Conservation (phyloP, 1,284 basidiomycete species). For the Cystobasidiaceae sp. region DNA sequence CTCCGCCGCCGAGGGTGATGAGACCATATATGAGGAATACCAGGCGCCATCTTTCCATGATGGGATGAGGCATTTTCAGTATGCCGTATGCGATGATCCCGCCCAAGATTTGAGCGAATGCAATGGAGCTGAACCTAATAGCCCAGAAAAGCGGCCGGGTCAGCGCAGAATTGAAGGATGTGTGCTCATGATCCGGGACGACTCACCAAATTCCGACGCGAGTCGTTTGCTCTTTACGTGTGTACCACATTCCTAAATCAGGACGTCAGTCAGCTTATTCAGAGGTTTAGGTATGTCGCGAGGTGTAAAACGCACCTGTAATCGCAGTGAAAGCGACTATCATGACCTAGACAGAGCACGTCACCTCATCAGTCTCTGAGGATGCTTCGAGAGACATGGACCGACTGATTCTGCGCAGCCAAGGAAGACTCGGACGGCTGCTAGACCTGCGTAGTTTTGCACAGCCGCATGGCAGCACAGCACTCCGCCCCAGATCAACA, state of each 20-base stretch:
- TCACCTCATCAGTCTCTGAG: background rate
- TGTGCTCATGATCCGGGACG: background rate
- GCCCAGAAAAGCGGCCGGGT: background rate
- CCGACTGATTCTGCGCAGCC: background rate
- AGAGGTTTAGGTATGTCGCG: no score
- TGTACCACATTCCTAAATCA: background rate
- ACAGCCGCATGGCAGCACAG: background rate
- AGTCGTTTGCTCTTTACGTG: background rate
- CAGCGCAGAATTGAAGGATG: background rate
- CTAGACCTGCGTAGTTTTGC: background rate
- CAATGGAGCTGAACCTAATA: background rate
- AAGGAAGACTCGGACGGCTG: background rate
- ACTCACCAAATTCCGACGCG: background rate
- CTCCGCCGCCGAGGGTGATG: background rate
- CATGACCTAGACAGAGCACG: background rate
- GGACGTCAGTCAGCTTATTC: no score
- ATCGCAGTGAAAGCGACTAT: background rate
- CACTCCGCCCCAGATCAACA: background rate
- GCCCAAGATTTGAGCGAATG: background rate
- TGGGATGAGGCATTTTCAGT: background rate
- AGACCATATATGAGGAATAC: background rate
- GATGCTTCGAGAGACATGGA: background rate
- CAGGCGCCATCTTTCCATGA: background rate
- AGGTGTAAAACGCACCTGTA: no score
- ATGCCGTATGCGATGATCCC: background rate